Base-by-base conservation (phyloP, 1,284 basidiomycete species). In the Cutaneotrichosporon cavernicola region DNA sequence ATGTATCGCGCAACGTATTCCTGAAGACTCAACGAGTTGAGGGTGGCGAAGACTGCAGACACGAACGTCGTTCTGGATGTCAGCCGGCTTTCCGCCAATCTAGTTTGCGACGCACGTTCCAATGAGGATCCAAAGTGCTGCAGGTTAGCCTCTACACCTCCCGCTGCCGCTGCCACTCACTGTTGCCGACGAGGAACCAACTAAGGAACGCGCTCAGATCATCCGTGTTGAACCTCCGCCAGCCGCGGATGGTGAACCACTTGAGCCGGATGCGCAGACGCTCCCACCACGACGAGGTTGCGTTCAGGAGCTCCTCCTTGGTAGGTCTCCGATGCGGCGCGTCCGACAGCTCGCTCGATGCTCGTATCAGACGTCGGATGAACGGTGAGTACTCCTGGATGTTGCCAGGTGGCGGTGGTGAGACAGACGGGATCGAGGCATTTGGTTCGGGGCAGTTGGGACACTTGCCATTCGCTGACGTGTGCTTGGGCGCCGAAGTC, bases 221-320 rank as follows among this genome's bases (percentile, higher is more conserved):
- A 77, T 99, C 97, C 57, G 91, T 90, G 70, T 97, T 95, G 82
- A 97, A 99, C 71, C 88, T 89, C 38, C 96, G 86, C 82, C 97
- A 99, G 0, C 92, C 93, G 69, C 92, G 87, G 72, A 99, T 97
- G 11, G 93, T 95, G 70, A 96, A 90, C 97, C 97, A 99, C 77
- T 94, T 94, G 82, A 97, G 92, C n/a, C 92, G 87, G 69, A 99
- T 92, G 16, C 90, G 86, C 40, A 92, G 79, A 2, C 97, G 87
- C 70, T 96, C 87, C 89, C 92, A 96, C 79, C 95, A 94, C 8
- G 89, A 88, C 53, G 86, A 90, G 4, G 96, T 89, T 4, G 93
- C 89, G 31, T 86, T 86, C 46, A 99, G 84, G 63, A 98, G 88
- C 72, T 98, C 92, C 57, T 95, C 92, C 58, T 88, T 86, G 0